Base-by-base conservation (phyloP, 352 stramenopile species). In the Thraustochytrium striatum region DNA sequence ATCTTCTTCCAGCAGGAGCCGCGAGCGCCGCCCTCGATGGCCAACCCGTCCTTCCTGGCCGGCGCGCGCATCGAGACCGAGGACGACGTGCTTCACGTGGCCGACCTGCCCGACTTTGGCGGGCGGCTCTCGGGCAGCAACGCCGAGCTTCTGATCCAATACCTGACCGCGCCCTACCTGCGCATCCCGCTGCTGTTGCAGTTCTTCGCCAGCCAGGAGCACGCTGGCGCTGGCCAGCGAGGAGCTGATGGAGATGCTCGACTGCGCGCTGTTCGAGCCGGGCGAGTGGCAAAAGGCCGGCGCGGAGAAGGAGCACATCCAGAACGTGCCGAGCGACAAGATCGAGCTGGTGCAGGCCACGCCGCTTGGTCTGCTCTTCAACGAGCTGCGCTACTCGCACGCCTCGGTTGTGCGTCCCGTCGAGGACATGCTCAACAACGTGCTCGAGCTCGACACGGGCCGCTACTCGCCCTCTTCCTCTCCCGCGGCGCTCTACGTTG, bases 81-180 rank as follows among this genome's bases (percentile, higher is more conserved):
- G 83, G 90, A 95, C 61, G 90, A 94, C 52, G 90, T 95, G 41
- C 91, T 94, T 85, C 89, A 93, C 82, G 69, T 90, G 13, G 85
- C 87, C 5, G 85, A 91, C 21, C 65, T 94, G 36, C 90, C 90
- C 2, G 91, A 87, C 0, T 95, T 93, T 79, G 87, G 91, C 57
- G 91, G 88, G 35, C 93, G 89, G 28, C 82, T 94, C 2, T 61
- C 82, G 91, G 89, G 21, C 82, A 85, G 94, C 82, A 91, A 96
- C 72, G 90, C 89, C 0, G 91, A 96, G 85, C 92, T 94, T 33
- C 82, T 96, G 21, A 88, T 95, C 78, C 93, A 89, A 69, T 95
- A 94, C 80, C 84, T 97, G 78, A 96, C 91, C 0, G 92, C 93
- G 32, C 91, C 91, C 33, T 97, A 97, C 70, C 87, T 93, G 19